A percentile compares a stretch with the other conserved stretches of the same genome.
These are phyloP conservation scores for Pseudoscleropodium purum DNA, from an alignment of 225 moss, liverwort and hornwort genomes.

Conservation along the genomic window DNA sequence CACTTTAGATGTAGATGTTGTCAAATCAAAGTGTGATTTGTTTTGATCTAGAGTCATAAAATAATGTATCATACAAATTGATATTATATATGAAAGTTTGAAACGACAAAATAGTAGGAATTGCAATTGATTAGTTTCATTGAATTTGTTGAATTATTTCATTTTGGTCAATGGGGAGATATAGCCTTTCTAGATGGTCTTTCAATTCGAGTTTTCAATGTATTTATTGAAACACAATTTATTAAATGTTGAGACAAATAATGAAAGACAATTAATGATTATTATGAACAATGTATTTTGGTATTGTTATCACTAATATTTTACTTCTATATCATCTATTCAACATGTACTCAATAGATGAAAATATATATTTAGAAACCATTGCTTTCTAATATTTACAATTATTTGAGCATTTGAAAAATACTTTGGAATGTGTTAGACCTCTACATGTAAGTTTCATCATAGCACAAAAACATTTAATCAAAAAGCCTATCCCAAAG, in stretches of 20 bases:
- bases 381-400: background rate
- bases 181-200: background rate
- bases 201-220: background rate
- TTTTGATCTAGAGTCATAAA: background rate
- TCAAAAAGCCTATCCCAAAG: background rate
- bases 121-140: background rate
- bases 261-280: background rate
- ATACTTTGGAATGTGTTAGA: background rate
- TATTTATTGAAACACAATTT: background rate
- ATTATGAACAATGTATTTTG: background rate
- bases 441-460: background rate
- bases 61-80: background rate
- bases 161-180: background rate
- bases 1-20: background rate
- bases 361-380: background rate
- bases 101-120: rapidly evolving
- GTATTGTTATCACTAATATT: background rate
- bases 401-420: background rate
- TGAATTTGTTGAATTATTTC: background rate
- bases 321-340: background rate
- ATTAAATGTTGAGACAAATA: background rate
- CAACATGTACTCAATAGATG: background rate
- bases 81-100: background rate
- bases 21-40: background rate
- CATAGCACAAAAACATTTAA: no score